Base-by-base conservation (phyloP, 129 eudicot species). In the Rutidosis leptorrhynchoides region DNA sequence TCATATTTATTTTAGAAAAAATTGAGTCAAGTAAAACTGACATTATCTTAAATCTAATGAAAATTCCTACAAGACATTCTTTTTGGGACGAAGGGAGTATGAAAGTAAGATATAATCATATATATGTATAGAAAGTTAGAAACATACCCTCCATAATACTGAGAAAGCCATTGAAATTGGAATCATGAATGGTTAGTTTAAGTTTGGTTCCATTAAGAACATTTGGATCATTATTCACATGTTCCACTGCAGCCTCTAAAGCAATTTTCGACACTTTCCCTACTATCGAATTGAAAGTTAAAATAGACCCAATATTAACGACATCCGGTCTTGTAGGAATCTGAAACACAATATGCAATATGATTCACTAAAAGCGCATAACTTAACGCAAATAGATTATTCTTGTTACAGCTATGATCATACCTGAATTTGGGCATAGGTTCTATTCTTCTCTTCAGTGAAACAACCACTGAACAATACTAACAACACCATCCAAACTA, bases 61-160 rank as follows among this genome's bases (percentile, higher is more conserved):
- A n/a, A n/a, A n/a, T n/a, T n/a, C n/a, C n/a, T n/a, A n/a, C n/a
- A n/a, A n/a, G n/a, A n/a, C n/a, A n/a, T n/a, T n/a, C n/a, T n/a
- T n/a, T n/a, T n/a, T n/a, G n/a, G n/a, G n/a, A n/a, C n/a, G n/a
- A n/a, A n/a, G n/a, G n/a, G n/a, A n/a, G n/a, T 20, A 52, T 22
- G 29, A 53, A 53, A 53, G 29, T 37, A 33, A 33, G 42, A 37
- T 16, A 37, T 37, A 10, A 37, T 10, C 45, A 49, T n/a, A 49
- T 20, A 17, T 14, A 45, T 33, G 12, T n/a, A n/a, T n/a, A n/a
- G n/a, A n/a, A n/a, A n/a, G n/a, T n/a, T n/a, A 30, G 16, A 49
- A n/a, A 32, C 57, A 42, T 84, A 87, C 96, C 91, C 67, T 82
- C 86, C 77, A 82, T 55, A 28, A 84, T 77, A 7, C 91, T 88